These are phyloP conservation scores for Lepidium aucheri DNA, from an alignment of 345 rosid species.

Conservation along the genomic window DNA sequence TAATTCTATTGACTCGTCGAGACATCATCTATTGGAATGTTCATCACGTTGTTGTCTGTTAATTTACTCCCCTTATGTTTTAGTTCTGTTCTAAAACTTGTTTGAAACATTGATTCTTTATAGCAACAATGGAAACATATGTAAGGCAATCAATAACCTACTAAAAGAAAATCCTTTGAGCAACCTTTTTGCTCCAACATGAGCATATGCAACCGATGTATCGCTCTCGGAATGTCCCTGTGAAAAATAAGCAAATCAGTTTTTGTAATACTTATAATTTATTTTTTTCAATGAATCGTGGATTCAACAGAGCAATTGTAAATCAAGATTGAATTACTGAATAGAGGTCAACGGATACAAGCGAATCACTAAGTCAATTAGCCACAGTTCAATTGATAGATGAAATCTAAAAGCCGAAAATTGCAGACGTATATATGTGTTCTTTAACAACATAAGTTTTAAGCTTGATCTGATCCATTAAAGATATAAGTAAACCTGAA, in stretches of 20 bases:
- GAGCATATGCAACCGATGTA: constrained; percentile 63
- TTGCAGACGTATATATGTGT: neutral
- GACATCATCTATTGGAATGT: too few species aligned
- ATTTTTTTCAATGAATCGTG: neutral
- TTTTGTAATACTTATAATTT: neutral
- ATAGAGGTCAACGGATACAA: neutral
- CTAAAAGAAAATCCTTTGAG: constrained; percentile 38
- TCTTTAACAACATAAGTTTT: neutral
- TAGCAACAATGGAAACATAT: neutral
- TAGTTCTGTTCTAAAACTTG: too few species aligned
- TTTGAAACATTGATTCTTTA: neutral
- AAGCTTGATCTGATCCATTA: constrained; percentile 6
- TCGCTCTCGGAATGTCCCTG: constrained; percentile 84
- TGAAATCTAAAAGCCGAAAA: neutral
- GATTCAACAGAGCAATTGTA: neutral
- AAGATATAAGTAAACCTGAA: neutral
- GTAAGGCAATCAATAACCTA: neutral
- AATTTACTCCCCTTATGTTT: too few species aligned
- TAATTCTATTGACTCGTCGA: too few species aligned
- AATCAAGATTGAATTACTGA: neutral
- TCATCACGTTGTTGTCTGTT: too few species aligned
- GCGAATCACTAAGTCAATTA: neutral
- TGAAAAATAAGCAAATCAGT: neutral
- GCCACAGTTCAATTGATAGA: neutral
- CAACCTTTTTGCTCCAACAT: constrained; percentile 65